A percentile compares a stretch with the other conserved stretches of the same genome.
Evolutionary conservation across 202 grass and related monocot genomes (phyloP).

Genomic region (Bolboschoenoplectus hybrid): DNA sequence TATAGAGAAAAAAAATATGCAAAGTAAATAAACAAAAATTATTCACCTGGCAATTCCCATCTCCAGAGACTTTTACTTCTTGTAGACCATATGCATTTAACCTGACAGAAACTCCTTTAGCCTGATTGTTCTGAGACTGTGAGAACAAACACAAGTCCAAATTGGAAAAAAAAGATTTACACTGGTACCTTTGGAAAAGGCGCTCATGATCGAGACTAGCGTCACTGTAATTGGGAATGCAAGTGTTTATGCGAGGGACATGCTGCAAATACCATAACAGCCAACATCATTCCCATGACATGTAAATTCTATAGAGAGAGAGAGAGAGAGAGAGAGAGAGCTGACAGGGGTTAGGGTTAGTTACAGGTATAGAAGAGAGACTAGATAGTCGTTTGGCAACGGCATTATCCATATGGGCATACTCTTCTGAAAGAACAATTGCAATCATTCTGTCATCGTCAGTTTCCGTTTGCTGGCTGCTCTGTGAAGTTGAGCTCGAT

Average conservation of each 20-base stretch:
- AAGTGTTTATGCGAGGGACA: conserved; percentile 87
- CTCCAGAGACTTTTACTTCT: conserved; percentile 89
- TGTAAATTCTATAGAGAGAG: conserved; percentile 17
- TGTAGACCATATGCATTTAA: conserved; percentile 83
- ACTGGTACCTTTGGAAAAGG: conserved; percentile 51
- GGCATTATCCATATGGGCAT: conserved; percentile 86
- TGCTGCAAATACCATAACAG: conserved; percentile 55
- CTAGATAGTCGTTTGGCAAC: conserved; percentile 85
- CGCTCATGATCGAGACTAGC: conserved; percentile 86
- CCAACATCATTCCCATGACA: not conserved
- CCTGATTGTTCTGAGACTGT: not conserved
- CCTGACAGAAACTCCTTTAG: conserved; percentile 52
- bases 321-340: conserved; percentile 15
- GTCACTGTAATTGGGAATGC: conserved; percentile 79
- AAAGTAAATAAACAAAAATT: conserved; percentile 26
- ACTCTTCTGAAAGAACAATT: conserved; percentile 94
- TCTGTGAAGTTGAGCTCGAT: conserved; percentile 68
- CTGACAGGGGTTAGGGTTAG: conserved; percentile 30
- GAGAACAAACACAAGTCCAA: conserved; percentile 12
- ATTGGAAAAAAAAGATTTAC: conserved; percentile 34
- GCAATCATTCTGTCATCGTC: conserved; percentile 94
- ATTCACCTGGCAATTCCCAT: conserved; percentile 97
- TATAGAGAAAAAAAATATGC: conserved; percentile 10
- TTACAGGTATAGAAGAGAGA: conserved; percentile 91
- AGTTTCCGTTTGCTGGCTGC: conserved; percentile 63